Evolutionary conservation across 2,329 filamentous ascomycete genomes (phyloP), one percentile per base, ranked within the genome.

Genomic region (Ceratocystis harringtonii): DNA sequence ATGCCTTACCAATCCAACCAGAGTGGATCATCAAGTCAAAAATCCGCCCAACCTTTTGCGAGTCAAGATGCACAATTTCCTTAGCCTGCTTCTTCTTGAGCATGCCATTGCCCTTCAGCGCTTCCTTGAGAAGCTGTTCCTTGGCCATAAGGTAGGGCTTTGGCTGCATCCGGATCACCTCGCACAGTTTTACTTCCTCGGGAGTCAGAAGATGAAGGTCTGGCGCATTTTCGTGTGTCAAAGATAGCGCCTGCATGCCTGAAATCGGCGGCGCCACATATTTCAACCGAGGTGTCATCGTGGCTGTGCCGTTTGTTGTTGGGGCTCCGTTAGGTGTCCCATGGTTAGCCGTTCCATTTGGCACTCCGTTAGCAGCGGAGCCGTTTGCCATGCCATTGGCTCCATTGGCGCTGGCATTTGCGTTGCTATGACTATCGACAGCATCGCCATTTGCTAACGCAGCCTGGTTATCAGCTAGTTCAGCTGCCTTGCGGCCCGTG

Each of bases 141-240:
- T 99, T 99, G 75, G 97, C 90, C 72, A 90, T 90, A 4, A 96
- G 76, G 74, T 96, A 99, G 1, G 94, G 90, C 77, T 99, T 99
- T 0, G 94, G 94, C 74, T 94, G 88, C 63, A 99, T 77, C 52
- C 91, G 84, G 15, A 95, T 81, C 50, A 88, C 81, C 70, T 89
- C 89, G 77, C 94, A 99, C 0, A 99, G 78, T 71, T 95, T 90
- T 3, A 84, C 79, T 74, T 99, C 94, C 69, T 95, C 90, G 0
- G 85, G 81, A 0, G 88, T 90, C 55, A 99, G 78, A 0, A 99
- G 82, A 71, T 97, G 94, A 32, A 92, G 76, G 73, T 97, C 94
- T 0, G 88, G 82, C 0, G 89, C 85, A 44, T 84, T 88, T 65
- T 95, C 89, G 70, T 87, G 86, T 66, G 84, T 86, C 67, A 95